Conservation (phyloP, 345 rosid species). For the Lumnitzera littorea region DNA sequence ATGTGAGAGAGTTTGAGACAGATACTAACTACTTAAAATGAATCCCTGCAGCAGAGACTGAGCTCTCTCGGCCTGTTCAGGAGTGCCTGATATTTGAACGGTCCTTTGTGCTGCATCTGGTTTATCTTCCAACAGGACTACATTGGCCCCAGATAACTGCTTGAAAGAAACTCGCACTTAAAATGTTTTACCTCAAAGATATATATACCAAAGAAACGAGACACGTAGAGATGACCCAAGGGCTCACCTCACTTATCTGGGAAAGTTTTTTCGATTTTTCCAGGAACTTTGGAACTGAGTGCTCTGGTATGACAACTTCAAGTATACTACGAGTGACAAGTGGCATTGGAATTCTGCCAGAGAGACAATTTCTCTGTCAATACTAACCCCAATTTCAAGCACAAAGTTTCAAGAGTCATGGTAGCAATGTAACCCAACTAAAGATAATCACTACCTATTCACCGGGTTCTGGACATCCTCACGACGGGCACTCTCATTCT, state of each 20-base stretch:
- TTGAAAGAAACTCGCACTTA: conserved; percentile 2
- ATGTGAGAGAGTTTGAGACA: neutral
- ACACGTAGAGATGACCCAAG: neutral
- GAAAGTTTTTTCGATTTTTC: conserved; percentile 86
- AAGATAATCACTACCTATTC: conserved; percentile 43
- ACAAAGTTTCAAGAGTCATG: too few species aligned
- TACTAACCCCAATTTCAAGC: too few species aligned
- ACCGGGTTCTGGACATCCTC: conserved; percentile 48
- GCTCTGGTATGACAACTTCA: conserved; percentile 90
- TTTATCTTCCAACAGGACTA: conserved; percentile 66
- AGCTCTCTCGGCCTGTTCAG: conserved; percentile 93
- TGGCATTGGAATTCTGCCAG: conserved; percentile 54
- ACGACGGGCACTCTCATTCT: conserved; percentile 56
- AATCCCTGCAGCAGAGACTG: conserved; percentile 98
- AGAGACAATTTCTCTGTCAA: neutral
- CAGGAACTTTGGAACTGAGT: conserved; percentile 75
- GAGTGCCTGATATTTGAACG: conserved; percentile 88
- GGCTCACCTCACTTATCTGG: conserved; percentile 88
- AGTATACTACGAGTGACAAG: conserved; percentile 91
- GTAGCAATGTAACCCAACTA: too few species aligned
- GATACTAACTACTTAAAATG: conserved; percentile 82
- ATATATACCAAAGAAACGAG: neutral
- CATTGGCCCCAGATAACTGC: conserved; percentile 93
- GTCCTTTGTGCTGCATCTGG: conserved; percentile 61
- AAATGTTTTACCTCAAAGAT: neutral